Evolutionary conservation across 768 basidiomycete genomes (phyloP), one percentile per base, ranked within the genome.

Genomic region (Mycena kentingensis): DNA sequence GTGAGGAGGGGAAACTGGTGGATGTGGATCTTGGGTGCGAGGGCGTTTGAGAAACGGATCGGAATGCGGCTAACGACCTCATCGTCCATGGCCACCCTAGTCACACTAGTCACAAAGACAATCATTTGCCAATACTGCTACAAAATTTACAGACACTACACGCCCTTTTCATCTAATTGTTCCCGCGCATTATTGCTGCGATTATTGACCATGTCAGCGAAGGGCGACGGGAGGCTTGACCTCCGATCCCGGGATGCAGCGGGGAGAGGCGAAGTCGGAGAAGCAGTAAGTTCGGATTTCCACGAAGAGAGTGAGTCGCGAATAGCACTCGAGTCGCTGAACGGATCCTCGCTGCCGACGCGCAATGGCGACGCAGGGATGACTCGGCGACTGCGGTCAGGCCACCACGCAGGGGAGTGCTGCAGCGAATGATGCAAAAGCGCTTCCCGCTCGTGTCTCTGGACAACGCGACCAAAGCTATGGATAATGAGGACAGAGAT

Each of bases 1-100:
- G 77, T 83, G 2, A 90, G 73, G 7, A 93, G 77, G 5, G 92
- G 91, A 61, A 84, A 93, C 59, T 93, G 91, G 60, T 92, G 89
- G 4, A 93, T 68, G 31, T 92, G 88, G 32, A 93, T 66, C 63
- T 84, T 78, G 2, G 85, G 80, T 28, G 72, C 65, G 19, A 87
- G 78, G 15, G 70, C 67, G 64, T 85, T 81, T 34, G 88, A 85
- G 58, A 79, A 83, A 60, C 85, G 85, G 47, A 93, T 79, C 31
- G 91, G 91, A 46, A 93, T 74, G 42, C 83, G 73, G 59, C 74
- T 74, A 53, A 91, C 76, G 49, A 90, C 68, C 60, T 84, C 81
- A 69, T 90, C 89, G 55, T 82, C 73, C 48, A 50, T 48, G 52
- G 66, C 58, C 51, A 65, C 61, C 65, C 70, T 61, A 67, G 64